Base-by-base conservation (phyloP, 2,329 filamentous ascomycete genomes). In the Cladosporium sp. region DNA sequence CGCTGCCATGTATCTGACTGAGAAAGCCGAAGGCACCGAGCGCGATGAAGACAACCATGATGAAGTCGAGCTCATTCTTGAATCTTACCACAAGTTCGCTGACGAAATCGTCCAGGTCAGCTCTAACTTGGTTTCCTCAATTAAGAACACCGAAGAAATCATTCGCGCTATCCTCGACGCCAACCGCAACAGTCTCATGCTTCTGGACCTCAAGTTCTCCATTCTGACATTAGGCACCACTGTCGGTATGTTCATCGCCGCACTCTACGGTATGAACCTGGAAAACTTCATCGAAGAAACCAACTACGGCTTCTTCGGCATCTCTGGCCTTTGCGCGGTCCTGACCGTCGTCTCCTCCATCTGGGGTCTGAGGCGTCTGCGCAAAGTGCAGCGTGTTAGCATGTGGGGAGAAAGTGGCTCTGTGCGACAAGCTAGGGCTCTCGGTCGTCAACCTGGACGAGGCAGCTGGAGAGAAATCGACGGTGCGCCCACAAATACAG, bases 231-330 rank as follows among this genome's bases (percentile, higher is more conserved):
- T 99, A 4, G 91, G 92, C n/a, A 85, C 97, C 48, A 93, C 91
- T 56, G 91, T 92, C 70, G 94, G 94, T 56, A 97, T 94, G 50
- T 95, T 97, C 70, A 83, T 97, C 67, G 95, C 94, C 8, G 92
- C 92, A n/a, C 85, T 99, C n/a, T 99, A 97, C 80, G 94, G 94
- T 66, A 97, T 97, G 92, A 99, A 99, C 77, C 79, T 99, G 63
- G 95, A 97, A 71, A 97, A 97, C 75, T 97, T 97, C 74, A 91
- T 97, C 66, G 94, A 99, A 77, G 93, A 97, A 71, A 92, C 89
- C 1, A 84, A 90, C 73, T 83, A 90, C 73, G 94, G 93, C 10
- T 97, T 99, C 72, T 81, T 81, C 47, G 83, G 83, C 55, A 86
- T 99, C 60, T 90, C 88, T 2, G 79, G 77, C 17, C 78, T 83